phyloP scores from a whole-genome alignment of 257 asterid genomes.

The Datura wrightii region DNA sequence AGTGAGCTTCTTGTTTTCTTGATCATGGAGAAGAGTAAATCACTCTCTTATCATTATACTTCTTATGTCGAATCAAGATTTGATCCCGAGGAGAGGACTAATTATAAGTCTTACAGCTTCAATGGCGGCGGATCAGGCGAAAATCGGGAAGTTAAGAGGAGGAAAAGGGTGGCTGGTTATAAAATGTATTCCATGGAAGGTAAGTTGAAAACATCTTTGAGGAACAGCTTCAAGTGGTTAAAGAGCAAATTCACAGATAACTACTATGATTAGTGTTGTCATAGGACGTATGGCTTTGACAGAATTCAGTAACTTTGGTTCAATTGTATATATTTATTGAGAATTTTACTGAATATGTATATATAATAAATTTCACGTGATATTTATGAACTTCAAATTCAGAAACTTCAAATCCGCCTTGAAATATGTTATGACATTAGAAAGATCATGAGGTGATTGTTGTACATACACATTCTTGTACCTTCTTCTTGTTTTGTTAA shows the following conservation, averaged over 20 bases:
- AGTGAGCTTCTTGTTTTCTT: constrained; percentile 19
- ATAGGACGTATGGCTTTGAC: neutral
- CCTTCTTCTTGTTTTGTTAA: neutral
- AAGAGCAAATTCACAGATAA: constrained; percentile 69
- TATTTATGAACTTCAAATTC: too few species aligned
- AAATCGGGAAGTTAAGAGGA: constrained; percentile 74
- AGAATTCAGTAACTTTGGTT: too few species aligned
- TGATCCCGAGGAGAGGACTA: constrained; percentile 62
- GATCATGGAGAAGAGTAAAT: constrained; percentile 69
- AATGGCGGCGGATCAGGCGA: constrained; percentile 77
- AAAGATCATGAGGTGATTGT: neutral
- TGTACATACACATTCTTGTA: neutral
- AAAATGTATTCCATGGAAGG: constrained; percentile 80
- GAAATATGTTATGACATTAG: neutral
- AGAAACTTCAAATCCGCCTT: too few species aligned
- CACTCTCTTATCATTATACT: constrained; percentile 70
- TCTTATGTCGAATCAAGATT: constrained; percentile 69
- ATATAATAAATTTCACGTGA: too few species aligned
- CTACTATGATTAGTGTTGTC: constrained; percentile 37
- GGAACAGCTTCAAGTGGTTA: constrained; percentile 88
- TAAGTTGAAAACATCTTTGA: constrained; percentile 73
- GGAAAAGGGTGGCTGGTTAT: constrained; percentile 81
- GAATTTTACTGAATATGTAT: neutral
- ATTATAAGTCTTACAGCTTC: constrained; percentile 68
- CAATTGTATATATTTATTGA: neutral